Evolutionary conservation across 129 eudicot genomes (phyloP), one percentile per base, ranked within the genome.

Genomic region (Centaurea solstitialis): DNA sequence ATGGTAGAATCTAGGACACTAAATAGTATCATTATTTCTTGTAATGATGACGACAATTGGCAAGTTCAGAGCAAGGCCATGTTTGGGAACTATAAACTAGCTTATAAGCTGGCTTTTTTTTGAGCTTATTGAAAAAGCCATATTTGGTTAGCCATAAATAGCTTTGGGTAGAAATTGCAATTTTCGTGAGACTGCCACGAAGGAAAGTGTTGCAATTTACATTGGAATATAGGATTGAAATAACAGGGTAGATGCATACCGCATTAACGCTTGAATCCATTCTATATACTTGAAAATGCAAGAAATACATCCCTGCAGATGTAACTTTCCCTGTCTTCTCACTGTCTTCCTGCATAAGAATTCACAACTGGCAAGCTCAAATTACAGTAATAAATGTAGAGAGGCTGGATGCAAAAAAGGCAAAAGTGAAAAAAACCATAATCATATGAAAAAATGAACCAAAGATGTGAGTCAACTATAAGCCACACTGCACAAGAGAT

Each of bases 261-360:
- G 97, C 97, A 83, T 92, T 94, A 73, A 94, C 87, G 76, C 93
- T 92, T 74, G 97, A 81, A 88, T 94, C 99, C 97, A 94, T 90
- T 81, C 99, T 92, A 83, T 94, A 94, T 65, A 94, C 99, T 89
- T 92, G 99, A 85, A 94, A 94, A 86, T 92, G 97, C 85, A 94
- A 92, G 85, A 94, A 94, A 82, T 92, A 94, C 99, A 94, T 94
- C 80, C 99, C 97, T 22, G 97, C 99, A 38, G 99, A 89, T 45
- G 99, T 94, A 79, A 85, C 93, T 87, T 94, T 94, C 35, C 97
- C 97, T n/a, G 99, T 76, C 86, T 92, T 94, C 82, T 94, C 99
- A 87, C 99, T 94, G 21, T 94, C 99, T 90, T 94, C 99, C 97
- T 94, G 91, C 76, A 72, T 22, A 12, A 26, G 15, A 30, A 75